Percentiles rank a stretch among this genome's conserved stretches.
Evolutionary conservation across 2,329 filamentous ascomycete genomes (phyloP).

Genomic region (Xylaria sp.): DNA sequence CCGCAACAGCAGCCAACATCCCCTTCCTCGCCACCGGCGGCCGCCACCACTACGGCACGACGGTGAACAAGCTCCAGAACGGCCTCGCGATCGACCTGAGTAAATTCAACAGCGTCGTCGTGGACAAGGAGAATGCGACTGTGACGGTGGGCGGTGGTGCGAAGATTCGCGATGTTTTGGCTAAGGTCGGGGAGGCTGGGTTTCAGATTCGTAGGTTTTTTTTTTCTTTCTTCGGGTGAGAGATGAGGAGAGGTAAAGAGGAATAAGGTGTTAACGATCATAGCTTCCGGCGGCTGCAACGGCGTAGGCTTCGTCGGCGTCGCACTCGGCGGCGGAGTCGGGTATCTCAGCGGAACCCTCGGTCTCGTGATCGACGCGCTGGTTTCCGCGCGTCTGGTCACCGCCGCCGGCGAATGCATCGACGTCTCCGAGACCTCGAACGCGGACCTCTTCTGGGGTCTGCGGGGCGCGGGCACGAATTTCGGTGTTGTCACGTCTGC

Average conservation of each 20-base stretch:
- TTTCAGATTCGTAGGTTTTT: not conserved
- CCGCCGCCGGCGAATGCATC: constrained; percentile 10
- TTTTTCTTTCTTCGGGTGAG: not conserved
- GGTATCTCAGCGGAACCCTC: constrained; percentile 8
- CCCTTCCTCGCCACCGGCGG: constrained; percentile 15
- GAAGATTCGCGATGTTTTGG: not conserved
- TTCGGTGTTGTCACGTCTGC: constrained; percentile 24
- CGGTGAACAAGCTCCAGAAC: not conserved
- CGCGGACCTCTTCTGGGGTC: constrained; percentile 23
- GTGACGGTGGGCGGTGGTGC: constrained; percentile 11
- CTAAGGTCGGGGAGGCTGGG: not conserved
- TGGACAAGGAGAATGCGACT: constrained; percentile 22
- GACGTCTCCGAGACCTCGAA: constrained; percentile 12
- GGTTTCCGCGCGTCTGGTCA: constrained; percentile 19
- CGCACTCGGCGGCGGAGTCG: not conserved
- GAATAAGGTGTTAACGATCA: constrained; percentile 1
- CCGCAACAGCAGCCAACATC: not conserved
- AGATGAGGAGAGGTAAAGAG: not conserved
- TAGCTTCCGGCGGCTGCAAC: not conserved
- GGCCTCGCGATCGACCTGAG: constrained; percentile 19
- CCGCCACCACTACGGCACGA: constrained; percentile 10
- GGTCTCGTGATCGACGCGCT: constrained; percentile 22
- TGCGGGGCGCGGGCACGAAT: constrained; percentile 24
- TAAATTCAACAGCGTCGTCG: constrained; percentile 23
- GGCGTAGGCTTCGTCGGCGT: constrained; percentile 7